Base-by-base conservation (phyloP, 1,284 basidiomycete genomes). In the Moniliophthora roreri region DNA sequence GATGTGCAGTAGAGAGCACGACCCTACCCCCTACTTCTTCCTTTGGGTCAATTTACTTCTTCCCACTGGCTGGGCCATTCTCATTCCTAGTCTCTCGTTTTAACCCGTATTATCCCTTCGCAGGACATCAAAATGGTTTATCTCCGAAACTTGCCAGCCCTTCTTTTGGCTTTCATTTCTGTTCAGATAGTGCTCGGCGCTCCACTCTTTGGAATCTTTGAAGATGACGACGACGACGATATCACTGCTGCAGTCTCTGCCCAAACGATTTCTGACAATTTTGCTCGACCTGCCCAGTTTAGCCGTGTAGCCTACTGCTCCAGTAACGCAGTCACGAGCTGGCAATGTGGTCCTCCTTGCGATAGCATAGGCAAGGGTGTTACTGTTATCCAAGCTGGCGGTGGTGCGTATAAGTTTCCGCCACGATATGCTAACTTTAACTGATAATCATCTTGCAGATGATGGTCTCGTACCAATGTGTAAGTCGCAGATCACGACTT, bases 231-330 rank as follows among this genome's bases (percentile, higher is more conserved):
- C 18, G 46, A 56, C 24, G 41, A 46, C 15, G 51, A 46, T 8
- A 18, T 40, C 5, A 52, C 54, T 4, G 46, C 54, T 10, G 39
- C 51, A n/a, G 48, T 56, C 15, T 52, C 54, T 10, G 46, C 49
- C 8, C 40, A 37, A 39, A 52, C 51, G n/a, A 38, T 56, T 16
- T 49, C 46, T 35, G 36, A 50, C 15, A 37, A 50, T 18, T 50
- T 76, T 50, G 52, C 68, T 28, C 70, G 72, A 6, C 73, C 75
- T 16, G 74, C 71, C 3, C 60, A 68, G 36, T 77, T 77, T 59
- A 60, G 66, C 24, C 69, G 73, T 10, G 64, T 71, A n/a, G 73
- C 68, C 26, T 78, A 76, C 60, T 77, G 75, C 60, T 65, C 69
- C 4, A 64, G 61, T 7, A 58, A 39, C 7, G 59, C 65, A 2